Percentiles rank a stretch among this genome's conserved stretches.
These are phyloP conservation scores for Termitomyces sp. DNA, from an alignment of 768 basidiomycete genomes.

Conservation along the genomic window DNA sequence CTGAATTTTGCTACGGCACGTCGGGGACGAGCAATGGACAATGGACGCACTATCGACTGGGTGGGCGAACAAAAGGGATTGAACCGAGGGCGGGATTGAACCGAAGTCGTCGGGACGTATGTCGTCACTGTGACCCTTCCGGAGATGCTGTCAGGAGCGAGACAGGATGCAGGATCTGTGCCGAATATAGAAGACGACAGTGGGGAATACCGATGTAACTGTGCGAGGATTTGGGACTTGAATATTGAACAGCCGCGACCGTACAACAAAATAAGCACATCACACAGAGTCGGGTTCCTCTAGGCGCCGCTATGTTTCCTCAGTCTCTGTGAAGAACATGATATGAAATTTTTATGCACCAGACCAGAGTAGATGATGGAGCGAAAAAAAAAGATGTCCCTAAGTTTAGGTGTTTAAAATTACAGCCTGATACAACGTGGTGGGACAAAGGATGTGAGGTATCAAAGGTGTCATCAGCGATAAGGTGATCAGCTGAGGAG, in stretches of 20 bases:
- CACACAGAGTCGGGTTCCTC: too few relatives aligned
- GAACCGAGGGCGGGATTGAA: background rate
- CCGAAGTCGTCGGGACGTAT: background rate
- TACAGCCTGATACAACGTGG: background rate
- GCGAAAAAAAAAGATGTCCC: background rate
- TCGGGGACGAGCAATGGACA: background rate
- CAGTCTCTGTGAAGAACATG: too few relatives aligned
- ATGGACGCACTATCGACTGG: background rate
- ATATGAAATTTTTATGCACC: background rate
- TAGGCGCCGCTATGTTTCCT: background rate
- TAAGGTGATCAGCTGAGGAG: background rate
- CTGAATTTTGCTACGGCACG: background rate
- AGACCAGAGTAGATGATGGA: background rate
- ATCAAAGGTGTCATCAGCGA: background rate
- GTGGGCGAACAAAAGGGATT: background rate
- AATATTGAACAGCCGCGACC: background rate
- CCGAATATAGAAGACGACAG: background rate
- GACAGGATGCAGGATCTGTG: background rate
- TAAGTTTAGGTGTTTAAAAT: background rate
- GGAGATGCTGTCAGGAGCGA: background rate
- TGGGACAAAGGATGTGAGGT: background rate
- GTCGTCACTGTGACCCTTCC: background rate
- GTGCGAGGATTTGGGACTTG: background rate
- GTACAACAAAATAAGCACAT: background rate
- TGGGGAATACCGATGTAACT: background rate